Base-by-base conservation (phyloP, 2,329 filamentous ascomycete genomes). In the Alternaria sp. region DNA sequence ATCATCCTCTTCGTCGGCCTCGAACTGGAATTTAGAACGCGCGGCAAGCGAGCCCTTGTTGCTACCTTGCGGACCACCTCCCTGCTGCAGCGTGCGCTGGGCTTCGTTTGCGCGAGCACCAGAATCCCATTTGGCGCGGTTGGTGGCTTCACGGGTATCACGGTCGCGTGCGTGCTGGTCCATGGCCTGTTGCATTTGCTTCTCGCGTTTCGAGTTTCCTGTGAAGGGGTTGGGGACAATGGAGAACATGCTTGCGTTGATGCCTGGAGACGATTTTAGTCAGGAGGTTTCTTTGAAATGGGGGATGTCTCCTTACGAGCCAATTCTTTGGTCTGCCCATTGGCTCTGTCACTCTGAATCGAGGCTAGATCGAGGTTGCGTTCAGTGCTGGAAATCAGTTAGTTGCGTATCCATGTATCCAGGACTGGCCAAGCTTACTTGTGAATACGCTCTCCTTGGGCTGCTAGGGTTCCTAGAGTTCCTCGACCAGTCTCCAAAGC, bases 201-300 rank as follows among this genome's bases (percentile, higher is more conserved):
- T 82, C 64, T 95, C 91, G 26, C 72, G 68, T 33, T 72, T 65
- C 84, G 85, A 67, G 39, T 68, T 66, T 45, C 77, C 87, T 0
- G 91, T 95, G 74, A 97, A 82, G 5, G 80, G 80, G 62, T 72
- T 74, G 39, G 63, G 58, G 21, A 93, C 88, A 71, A 93, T 86
- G 5, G 91, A 90, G 72, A 97, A 97, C 92, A 97, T 96, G 80
- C 89, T 93, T 62, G 90, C 84, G 78, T 97, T 96, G 49, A 96
- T 82, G 1, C 86, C 67, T 71, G 52, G 7, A 34, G 3, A 3
- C 5, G 14, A 10, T 31, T 55, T 55, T 36, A 58, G 57, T 29
- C n/a, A 31, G 4, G 17, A 13, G 2, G 1, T 11, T 5, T 28
- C 2, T 5, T 14, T 24, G 14, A 2, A 5, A 7, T 2, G 9